These are phyloP conservation scores for Carex parvula DNA, from an alignment of 176 grass and related monocot species.

Conservation along the genomic window DNA sequence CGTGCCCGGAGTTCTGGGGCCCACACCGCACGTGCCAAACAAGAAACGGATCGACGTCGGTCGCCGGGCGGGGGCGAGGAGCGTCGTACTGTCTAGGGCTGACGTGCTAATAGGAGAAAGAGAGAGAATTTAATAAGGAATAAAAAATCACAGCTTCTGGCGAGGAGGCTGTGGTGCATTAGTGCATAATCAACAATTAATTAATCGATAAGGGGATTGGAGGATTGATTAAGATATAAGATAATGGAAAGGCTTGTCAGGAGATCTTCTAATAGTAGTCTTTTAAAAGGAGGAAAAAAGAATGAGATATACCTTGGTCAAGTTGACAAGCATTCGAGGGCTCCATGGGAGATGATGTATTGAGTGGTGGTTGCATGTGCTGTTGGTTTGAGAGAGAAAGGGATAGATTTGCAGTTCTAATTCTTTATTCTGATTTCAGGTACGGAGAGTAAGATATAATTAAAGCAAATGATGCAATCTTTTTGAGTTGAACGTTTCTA, in stretches of 20 bases:
- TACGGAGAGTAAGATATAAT: not conserved
- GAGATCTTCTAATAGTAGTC: not conserved
- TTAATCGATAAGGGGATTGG: not conserved
- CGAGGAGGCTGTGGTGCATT: not conserved
- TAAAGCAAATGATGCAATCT: not conserved
- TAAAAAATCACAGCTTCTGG: conserved; percentile 9
- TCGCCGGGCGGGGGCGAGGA: not conserved
- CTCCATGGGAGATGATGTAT: conserved; percentile 16
- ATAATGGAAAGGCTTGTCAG: conserved; percentile 14
- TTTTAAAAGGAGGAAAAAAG: conserved; percentile 6
- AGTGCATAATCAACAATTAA: conserved; percentile 13
- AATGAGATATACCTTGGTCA: conserved; percentile 19
- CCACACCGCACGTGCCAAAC: not conserved
- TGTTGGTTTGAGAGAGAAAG: conserved; percentile 15
- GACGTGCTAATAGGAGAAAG: not conserved
- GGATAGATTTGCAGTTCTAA: not conserved
- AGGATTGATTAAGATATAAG: not conserved
- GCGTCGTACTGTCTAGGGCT: conserved; percentile 10
- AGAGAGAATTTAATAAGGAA: not conserved
- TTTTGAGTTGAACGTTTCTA: not conserved
- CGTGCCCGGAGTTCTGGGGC: not conserved
- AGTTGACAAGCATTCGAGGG: conserved; percentile 26
- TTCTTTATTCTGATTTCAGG: not conserved
- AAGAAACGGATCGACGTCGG: not conserved
- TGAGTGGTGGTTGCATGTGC: conserved; percentile 13